Evolutionary conservation across 495 filamentous ascomycete genomes (phyloP).

Genomic region (Bryoglossum gracile): DNA sequence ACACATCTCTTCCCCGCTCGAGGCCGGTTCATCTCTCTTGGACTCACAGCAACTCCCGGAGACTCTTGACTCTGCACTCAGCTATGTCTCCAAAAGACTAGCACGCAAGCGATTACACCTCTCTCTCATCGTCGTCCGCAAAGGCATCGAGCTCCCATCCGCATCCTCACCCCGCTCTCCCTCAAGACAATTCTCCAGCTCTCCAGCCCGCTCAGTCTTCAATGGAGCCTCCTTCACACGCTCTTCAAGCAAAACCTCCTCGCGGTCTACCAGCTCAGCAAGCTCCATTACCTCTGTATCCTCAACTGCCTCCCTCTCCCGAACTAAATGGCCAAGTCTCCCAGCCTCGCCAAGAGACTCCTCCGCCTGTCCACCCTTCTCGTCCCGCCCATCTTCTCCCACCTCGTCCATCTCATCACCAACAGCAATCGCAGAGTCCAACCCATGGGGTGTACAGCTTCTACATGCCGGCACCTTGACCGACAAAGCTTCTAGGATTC

Average conservation of each 20-base stretch:
- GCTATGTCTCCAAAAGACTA: constrained; percentile 44
- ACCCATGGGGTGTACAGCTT: constrained; percentile 18
- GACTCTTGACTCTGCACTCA: constrained; percentile 36
- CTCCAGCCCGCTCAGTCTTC: constrained; percentile 17
- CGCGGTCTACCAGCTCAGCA: background rate
- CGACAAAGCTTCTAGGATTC: constrained; percentile 18
- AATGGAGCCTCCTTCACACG: constrained; percentile 1
- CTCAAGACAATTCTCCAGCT: constrained; percentile 23
- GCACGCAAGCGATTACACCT: constrained; percentile 39
- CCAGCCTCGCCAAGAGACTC: constrained; percentile 9
- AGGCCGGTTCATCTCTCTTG: constrained; percentile 42
- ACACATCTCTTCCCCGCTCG: constrained; percentile 47
- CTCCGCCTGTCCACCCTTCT: background rate
- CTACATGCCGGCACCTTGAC: constrained; percentile 13
- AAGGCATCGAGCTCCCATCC: constrained; percentile 40
- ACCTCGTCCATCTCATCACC: constrained; percentile 2
- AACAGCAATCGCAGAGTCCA: constrained; percentile 2
- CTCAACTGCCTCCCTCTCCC: constrained; percentile 2
- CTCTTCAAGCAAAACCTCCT: constrained; percentile 9
- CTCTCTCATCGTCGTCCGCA: constrained; percentile 41
- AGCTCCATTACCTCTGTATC: constrained; percentile 2
- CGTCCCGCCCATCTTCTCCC: constrained; percentile 6
- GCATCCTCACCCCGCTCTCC: constrained; percentile 16
- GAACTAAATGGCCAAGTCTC: constrained; percentile 13
- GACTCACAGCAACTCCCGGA: constrained; percentile 40